Evolutionary conservation across 352 stramenopile species (phyloP).

Genomic region (Globisporangium nagaii): DNA sequence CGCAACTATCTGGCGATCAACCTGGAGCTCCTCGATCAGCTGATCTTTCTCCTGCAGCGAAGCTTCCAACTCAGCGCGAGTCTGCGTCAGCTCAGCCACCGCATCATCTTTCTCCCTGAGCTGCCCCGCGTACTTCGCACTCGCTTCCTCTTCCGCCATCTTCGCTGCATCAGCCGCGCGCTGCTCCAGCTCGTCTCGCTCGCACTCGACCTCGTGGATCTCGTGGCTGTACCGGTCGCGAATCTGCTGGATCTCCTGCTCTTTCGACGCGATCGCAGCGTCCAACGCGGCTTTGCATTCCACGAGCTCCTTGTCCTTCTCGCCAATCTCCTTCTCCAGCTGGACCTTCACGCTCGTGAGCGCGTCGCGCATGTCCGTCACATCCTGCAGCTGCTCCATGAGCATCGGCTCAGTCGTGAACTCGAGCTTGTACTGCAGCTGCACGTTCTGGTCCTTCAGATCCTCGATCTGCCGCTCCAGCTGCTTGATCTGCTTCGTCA

Average conservation of each 20-base stretch:
- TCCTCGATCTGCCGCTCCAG: slow-evolving; percentile 65
- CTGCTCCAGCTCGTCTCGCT: slow-evolving; percentile 30
- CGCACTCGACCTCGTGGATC: slow-evolving; percentile 24
- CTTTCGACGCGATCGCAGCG: slow-evolving; percentile 16
- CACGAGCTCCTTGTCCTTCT: slow-evolving; percentile 51
- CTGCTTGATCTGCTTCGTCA: slow-evolving; percentile 28
- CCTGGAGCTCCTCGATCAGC: slow-evolving; percentile 27
- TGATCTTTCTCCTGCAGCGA: slow-evolving; percentile 28
- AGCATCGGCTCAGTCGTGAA: slow-evolving; percentile 81
- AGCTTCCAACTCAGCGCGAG: slow-evolving; percentile 20
- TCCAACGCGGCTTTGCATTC: slow-evolving; percentile 28
- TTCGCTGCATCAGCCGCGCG: slow-evolving; percentile 24
- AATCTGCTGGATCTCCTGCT: slow-evolving; percentile 29
- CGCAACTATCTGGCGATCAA: slow-evolving; percentile 15
- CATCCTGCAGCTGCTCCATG: slow-evolving; percentile 70
- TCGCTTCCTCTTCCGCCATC: slow-evolving; percentile 22
- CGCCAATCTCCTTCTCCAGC: slow-evolving; percentile 57
- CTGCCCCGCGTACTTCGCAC: slow-evolving; percentile 21
- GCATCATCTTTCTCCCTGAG: slow-evolving; percentile 29
- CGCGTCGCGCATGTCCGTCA: slow-evolving; percentile 77
- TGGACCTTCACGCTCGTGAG: slow-evolving; percentile 64
- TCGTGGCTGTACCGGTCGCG: slow-evolving; percentile 34
- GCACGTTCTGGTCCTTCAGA: slow-evolving; percentile 73
- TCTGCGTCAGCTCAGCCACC: slow-evolving; percentile 10
- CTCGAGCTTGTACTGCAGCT: slow-evolving; percentile 83